These are phyloP conservation scores for Pseudonitzschia delicatissima DNA, from an alignment of 108 stramenopile genomes.

Conservation along the genomic window DNA sequence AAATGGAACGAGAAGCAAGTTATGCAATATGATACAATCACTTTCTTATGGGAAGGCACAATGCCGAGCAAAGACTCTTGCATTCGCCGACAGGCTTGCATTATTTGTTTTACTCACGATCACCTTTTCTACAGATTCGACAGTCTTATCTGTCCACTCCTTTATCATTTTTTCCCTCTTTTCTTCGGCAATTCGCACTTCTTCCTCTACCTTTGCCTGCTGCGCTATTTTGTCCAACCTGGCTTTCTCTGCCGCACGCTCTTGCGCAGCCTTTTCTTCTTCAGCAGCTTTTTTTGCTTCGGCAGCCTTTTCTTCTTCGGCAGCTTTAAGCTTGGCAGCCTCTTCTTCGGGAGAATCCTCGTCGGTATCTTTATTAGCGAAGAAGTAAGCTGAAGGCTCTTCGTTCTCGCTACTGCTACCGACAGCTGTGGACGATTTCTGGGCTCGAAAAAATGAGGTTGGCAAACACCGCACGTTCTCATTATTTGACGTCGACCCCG, in stretches of 20 bases:
- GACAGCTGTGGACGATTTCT: neutral
- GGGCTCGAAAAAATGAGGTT: neutral
- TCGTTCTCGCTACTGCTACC: neutral
- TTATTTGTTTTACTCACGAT: constrained; percentile 3
- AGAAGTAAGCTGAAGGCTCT: neutral
- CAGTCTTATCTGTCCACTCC: neutral
- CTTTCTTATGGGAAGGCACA: too few relatives aligned
- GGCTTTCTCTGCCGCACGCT: neutral
- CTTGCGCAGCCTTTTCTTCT: neutral
- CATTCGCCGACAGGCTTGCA: too few relatives aligned
- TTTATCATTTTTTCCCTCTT: neutral
- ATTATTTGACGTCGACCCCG: neutral
- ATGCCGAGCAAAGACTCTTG: too few relatives aligned
- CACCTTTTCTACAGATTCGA: constrained; percentile 7
- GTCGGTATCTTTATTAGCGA: neutral
- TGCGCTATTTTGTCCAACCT: neutral
- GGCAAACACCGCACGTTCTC: neutral
- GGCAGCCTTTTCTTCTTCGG: neutral
- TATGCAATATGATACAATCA: too few relatives aligned
- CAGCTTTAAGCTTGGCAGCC: neutral
- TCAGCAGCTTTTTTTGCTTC: neutral
- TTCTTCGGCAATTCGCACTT: constrained; percentile 17
- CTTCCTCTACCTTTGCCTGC: constrained; percentile 6
- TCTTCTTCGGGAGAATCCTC: neutral
- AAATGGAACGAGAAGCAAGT: neutral